Conservation (phyloP, 2,329 filamentous ascomycete species). For the Neurospora sp. region DNA sequence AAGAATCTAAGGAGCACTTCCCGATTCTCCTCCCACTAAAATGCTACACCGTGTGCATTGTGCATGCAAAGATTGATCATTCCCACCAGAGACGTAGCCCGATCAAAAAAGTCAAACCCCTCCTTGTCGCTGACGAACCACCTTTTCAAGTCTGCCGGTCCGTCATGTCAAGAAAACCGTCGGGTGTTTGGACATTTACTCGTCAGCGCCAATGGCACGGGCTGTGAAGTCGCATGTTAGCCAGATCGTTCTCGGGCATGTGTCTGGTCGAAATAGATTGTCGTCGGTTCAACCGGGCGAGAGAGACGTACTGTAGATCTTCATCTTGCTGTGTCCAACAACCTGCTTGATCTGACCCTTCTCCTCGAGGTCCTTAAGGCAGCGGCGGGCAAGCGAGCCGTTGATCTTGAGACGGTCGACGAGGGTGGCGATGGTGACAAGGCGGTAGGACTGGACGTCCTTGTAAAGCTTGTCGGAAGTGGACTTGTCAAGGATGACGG, state of each 20-base stretch:
- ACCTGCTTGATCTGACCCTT: conserved; percentile 98
- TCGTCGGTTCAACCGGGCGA: not conserved
- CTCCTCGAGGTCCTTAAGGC: conserved; percentile 89
- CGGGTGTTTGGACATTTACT: conserved; percentile 23
- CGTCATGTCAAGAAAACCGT: conserved; percentile 16
- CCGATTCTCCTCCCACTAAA: conserved; percentile 4
- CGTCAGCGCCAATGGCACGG: conserved; percentile 48
- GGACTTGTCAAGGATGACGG: conserved; percentile 96
- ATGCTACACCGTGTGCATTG: conserved; percentile 22
- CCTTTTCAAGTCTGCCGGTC: conserved; percentile 16
- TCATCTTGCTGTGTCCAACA: conserved; percentile 91
- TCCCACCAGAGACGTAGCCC: conserved; percentile 21
- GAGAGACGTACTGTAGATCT: conserved; percentile 75
- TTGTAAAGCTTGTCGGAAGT: conserved; percentile 98
- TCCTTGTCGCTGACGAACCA: conserved; percentile 9
- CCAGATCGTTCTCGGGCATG: conserved; percentile 8
- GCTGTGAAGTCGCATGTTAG: conserved; percentile 31
- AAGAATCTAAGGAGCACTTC: conserved; percentile 26
- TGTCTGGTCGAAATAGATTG: not conserved
- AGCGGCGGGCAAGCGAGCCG: conserved; percentile 86
- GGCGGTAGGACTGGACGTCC: conserved; percentile 99
- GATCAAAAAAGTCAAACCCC: conserved; percentile 19
- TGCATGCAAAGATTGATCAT: conserved; percentile 17
- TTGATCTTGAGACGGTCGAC: conserved; percentile 99
- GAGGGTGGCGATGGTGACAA: conserved; percentile 96